Evolutionary conservation across 305 asterid genomes (phyloP).

Genomic region (Fraxinus ornus): DNA sequence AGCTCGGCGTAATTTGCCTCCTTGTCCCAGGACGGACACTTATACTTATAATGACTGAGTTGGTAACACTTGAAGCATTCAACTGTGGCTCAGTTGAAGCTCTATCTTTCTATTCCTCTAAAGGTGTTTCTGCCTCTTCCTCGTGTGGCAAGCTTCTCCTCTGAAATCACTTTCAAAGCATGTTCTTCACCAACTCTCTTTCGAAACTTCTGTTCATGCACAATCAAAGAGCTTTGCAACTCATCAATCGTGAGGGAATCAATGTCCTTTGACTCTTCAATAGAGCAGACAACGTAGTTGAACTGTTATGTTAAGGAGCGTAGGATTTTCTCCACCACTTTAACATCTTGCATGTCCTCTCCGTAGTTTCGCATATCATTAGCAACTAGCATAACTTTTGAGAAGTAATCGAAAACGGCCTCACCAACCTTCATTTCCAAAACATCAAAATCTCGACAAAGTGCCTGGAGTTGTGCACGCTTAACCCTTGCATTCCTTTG

Average conservation of each 20-base stretch:
- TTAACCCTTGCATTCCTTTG: too few relatives aligned
- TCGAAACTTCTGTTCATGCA: not conserved
- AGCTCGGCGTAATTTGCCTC: not conserved
- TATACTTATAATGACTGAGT: not conserved
- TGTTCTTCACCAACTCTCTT: not conserved
- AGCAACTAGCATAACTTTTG: not conserved
- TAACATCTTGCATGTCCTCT: not conserved
- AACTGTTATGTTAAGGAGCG: not conserved
- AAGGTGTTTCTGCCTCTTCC: not conserved
- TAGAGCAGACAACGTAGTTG: not conserved
- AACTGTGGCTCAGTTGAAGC: not conserved
- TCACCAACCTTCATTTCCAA: not conserved
- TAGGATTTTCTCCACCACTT: slow-evolving; percentile 4
- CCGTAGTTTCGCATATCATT: not conserved
- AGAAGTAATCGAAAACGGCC: not conserved
- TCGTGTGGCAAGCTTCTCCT: not conserved
- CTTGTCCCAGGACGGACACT: not conserved
- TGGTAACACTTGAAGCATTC: not conserved
- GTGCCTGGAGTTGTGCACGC: too few relatives aligned
- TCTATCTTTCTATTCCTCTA: too few relatives aligned
- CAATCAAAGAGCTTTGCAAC: not conserved
- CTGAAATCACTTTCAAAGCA: not conserved
- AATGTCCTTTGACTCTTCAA: not conserved
- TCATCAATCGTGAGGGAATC: not conserved
- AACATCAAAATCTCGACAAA: not conserved